phyloP scores from a whole-genome alignment of 371 early-diverging fungal genomes.

The Scutellospora calospora region DNA sequence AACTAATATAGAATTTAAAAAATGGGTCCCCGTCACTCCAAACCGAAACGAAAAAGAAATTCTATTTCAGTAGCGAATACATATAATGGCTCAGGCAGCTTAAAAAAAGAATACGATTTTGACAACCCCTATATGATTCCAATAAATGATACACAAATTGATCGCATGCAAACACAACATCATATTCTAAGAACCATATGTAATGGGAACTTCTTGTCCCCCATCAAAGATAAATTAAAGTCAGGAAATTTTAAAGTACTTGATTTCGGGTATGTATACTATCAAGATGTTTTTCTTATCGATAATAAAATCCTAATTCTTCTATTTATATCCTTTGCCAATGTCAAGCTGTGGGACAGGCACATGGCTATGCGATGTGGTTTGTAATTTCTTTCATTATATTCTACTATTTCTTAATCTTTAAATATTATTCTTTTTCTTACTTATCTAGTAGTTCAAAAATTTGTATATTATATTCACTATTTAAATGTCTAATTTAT shows the following conservation, averaged over 20 bases:
- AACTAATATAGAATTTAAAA: no score
- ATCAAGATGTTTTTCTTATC: neutral
- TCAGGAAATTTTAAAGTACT: neutral
- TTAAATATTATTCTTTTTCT: no score
- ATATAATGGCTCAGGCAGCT: neutral
- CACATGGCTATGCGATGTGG: neutral
- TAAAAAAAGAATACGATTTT: neutral
- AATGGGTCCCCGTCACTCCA: no score
- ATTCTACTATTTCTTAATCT: no score
- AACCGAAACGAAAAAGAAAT: neutral
- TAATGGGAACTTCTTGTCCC: neutral
- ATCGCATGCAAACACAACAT: conserved; percentile 7
- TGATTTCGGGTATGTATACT: neutral
- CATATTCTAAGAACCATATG: neutral
- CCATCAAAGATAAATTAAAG: neutral
- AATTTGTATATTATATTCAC: no score
- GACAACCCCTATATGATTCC: neutral
- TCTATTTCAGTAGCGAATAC: neutral
- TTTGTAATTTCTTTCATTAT: no score
- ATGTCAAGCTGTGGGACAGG: neutral
- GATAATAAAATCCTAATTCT: neutral
- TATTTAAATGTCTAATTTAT: no score
- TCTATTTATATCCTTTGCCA: no score
- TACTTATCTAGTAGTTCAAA: no score
- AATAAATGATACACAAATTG: conserved; percentile 11